Evolutionary conservation across 2,329 filamentous ascomycete genomes (phyloP).

Genomic region (Arthrobotrys sphaeroides): DNA sequence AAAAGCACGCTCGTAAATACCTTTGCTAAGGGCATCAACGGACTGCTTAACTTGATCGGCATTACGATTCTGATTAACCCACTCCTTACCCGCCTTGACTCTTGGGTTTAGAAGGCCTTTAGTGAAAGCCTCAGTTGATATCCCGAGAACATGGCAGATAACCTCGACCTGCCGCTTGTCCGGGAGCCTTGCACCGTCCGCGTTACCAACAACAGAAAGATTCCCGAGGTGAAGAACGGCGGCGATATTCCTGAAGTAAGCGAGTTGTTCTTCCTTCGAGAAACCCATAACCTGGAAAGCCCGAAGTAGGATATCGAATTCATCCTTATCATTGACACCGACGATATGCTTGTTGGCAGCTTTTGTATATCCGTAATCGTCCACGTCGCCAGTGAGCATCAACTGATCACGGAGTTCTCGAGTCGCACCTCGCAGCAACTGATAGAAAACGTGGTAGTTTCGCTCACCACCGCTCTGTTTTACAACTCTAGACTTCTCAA

Average conservation of each 20-base stretch:
- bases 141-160: slow-evolving; percentile 84
- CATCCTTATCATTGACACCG: slow-evolving; percentile 87
- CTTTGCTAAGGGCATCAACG: slow-evolving; percentile 91
- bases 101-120: slow-evolving; percentile 89
- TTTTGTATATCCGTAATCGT: slow-evolving; percentile 90
- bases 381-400: slow-evolving; percentile 76
- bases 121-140: slow-evolving; percentile 83
- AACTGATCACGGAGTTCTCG: slow-evolving; percentile 77
- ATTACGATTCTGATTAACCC: slow-evolving; percentile 98
- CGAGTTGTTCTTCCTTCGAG: slow-evolving; percentile 79
- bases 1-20: slow-evolving; percentile 96
- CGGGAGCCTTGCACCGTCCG: slow-evolving; percentile 85
- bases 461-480: slow-evolving; percentile 85
- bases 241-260: slow-evolving; percentile 86
- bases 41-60: slow-evolving; percentile 92
- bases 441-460: slow-evolving; percentile 98
- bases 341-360: slow-evolving; percentile 90
- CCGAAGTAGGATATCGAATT: slow-evolving; percentile 90
- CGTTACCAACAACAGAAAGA: slow-evolving; percentile 74
- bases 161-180: slow-evolving; percentile 79
- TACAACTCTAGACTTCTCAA: slow-evolving; percentile 98
- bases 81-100: slow-evolving; percentile 94
- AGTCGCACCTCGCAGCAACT: slow-evolving; percentile 86
- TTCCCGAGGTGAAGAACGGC: slow-evolving; percentile 94
- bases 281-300: slow-evolving; percentile 96